These are phyloP conservation scores for Coemansia sp. DNA, from an alignment of 192 early-diverging fungal genomes.

Conservation along the genomic window DNA sequence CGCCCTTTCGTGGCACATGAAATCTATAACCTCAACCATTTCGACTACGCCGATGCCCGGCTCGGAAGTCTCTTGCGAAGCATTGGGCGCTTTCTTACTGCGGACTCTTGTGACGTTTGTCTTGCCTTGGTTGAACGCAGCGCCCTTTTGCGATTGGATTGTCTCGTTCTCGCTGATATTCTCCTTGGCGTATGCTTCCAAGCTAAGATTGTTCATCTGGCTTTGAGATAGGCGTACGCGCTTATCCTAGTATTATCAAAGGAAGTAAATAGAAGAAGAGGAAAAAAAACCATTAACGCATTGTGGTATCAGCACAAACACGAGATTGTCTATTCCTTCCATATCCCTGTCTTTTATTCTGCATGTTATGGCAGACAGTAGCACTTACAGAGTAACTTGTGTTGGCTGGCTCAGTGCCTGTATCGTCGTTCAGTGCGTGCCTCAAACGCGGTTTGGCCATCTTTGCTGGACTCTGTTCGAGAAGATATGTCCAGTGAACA, in stretches of 20 bases:
- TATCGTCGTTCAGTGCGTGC: slow-evolving; percentile 18
- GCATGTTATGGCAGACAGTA: background rate
- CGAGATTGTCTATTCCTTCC: too few relatives aligned
- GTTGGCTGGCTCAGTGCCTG: background rate
- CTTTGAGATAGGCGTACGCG: slow-evolving; percentile 10
- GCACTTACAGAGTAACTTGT: slow-evolving; percentile 4
- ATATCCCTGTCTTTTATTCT: background rate
- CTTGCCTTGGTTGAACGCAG: background rate
- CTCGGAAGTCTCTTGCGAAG: background rate
- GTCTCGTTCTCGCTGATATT: background rate
- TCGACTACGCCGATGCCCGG: slow-evolving; percentile 78
- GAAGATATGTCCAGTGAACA: background rate
- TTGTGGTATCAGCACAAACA: background rate
- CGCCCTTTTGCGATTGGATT: slow-evolving; percentile 2
- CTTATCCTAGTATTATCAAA: slow-evolving; percentile 15
- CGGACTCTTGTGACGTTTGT: slow-evolving; percentile 35
- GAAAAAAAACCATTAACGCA: background rate
- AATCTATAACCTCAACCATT: slow-evolving; percentile 79
- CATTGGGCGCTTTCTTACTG: slow-evolving; percentile 14
- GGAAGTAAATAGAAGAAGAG: background rate
- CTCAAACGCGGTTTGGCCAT: slow-evolving; percentile 42
- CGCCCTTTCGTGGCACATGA: slow-evolving; percentile 93
- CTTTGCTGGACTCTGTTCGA: background rate
- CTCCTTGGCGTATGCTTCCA: background rate
- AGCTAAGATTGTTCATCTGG: background rate